Conservation (phyloP, 1,139 yeast species). For the Keqinozyma sinolaborantium region DNA sequence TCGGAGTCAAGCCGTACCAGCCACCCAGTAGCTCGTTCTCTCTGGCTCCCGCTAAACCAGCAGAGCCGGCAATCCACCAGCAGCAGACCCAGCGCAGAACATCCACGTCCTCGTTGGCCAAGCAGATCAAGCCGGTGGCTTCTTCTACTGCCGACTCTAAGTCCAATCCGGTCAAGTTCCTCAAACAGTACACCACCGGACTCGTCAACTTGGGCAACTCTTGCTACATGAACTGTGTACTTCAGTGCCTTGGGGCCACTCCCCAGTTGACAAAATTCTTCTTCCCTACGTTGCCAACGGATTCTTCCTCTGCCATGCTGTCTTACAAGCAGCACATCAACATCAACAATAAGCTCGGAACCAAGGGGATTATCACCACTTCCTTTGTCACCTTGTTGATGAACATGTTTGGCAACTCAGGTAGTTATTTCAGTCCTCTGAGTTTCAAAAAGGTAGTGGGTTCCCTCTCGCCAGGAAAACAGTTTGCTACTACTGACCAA, state of each 20-base stretch:
- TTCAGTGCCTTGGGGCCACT: slow-evolving; percentile 69
- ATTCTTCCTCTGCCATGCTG: slow-evolving; percentile 14
- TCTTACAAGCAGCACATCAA: slow-evolving; percentile 73
- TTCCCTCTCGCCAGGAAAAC: slow-evolving; percentile 55
- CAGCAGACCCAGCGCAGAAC: slow-evolving; percentile 1
- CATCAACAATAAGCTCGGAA: slow-evolving; percentile 70
- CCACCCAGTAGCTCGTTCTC: background rate
- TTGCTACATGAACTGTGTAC: slow-evolving; percentile 88
- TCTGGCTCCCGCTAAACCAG: background rate
- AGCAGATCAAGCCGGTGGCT: slow-evolving; percentile 1
- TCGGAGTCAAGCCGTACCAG: background rate
- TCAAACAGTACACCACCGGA: slow-evolving; percentile 49
- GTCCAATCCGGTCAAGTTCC: slow-evolving; percentile 18
- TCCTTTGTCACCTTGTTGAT: slow-evolving; percentile 66
- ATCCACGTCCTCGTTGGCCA: slow-evolving; percentile 2
- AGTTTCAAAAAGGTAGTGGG: slow-evolving; percentile 66
- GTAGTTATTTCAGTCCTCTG: slow-evolving; percentile 49
- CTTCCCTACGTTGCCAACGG: slow-evolving; percentile 24
- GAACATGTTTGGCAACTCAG: slow-evolving; percentile 51
- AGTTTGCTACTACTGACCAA: slow-evolving; percentile 73
- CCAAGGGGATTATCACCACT: slow-evolving; percentile 77
- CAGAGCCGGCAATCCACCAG: background rate
- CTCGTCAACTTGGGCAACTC: slow-evolving; percentile 84
- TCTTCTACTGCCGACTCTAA: slow-evolving; percentile 2
- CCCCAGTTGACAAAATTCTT: slow-evolving; percentile 42